Evolutionary conservation across 2,329 filamentous ascomycete species (phyloP).

Genomic region (Claviceps quebecensis): DNA sequence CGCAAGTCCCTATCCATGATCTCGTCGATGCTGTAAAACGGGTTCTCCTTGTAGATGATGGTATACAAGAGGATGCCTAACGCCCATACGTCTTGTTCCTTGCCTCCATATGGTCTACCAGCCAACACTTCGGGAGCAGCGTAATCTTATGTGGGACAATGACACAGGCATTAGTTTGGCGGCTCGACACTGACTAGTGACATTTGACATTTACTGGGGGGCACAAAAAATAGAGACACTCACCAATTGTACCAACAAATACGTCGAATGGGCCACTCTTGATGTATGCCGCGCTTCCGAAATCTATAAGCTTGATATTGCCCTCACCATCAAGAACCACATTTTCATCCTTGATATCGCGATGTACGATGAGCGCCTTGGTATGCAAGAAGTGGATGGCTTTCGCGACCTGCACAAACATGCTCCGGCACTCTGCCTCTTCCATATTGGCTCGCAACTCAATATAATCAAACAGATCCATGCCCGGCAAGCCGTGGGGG

Average conservation of each 20-base stretch:
- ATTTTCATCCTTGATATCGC: slow-evolving; percentile 98
- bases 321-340: slow-evolving; percentile 92
- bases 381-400: slow-evolving; percentile 86
- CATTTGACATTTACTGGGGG: not conserved
- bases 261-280: slow-evolving; percentile 98
- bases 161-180: not conserved
- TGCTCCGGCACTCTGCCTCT: slow-evolving; percentile 82
- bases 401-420: slow-evolving; percentile 83
- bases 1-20: slow-evolving; percentile 95
- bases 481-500: slow-evolving; percentile 85
- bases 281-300: slow-evolving; percentile 95
- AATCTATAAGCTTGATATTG: slow-evolving; percentile 93
- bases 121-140: slow-evolving; percentile 95
- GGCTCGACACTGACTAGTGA: not conserved
- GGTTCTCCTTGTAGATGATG: slow-evolving; percentile 98
- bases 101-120: slow-evolving; percentile 81
- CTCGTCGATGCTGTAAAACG: slow-evolving; percentile 97
- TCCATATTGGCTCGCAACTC: slow-evolving; percentile 95
- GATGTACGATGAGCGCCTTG: slow-evolving; percentile 82
- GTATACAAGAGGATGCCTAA: slow-evolving; percentile 94
- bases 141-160: slow-evolving; percentile 59
- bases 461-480: slow-evolving; percentile 99
- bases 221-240: slow-evolving; percentile 26
- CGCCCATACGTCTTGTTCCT: slow-evolving; percentile 97
- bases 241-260: slow-evolving; percentile 96